Base-by-base conservation (phyloP, 495 filamentous ascomycete species). In the Cryomyces minteri region DNA sequence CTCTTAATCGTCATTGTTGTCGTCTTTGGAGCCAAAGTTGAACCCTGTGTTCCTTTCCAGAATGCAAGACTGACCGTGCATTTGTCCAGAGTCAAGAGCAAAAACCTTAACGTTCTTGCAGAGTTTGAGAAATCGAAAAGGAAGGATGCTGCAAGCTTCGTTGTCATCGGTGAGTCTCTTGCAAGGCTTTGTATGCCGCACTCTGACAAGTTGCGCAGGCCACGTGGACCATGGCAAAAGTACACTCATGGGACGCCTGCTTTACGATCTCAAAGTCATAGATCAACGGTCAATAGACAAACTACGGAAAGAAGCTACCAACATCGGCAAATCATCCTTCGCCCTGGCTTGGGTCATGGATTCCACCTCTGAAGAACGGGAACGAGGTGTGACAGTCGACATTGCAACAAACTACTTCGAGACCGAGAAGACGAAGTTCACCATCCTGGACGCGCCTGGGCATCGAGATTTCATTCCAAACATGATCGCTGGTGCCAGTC, bases 141-240 rank as follows among this genome's bases (percentile, higher is more conserved):
- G 50, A 98, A 95, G 62, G 80, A 80, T 46, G 75, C 73, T 33
- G 87, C 85, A 41, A 95, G 85, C 54, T 96, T 98, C 65, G 88
- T 95, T 9, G 90, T 98, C 5, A 88, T 98, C 54, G 88, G 83
- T 87, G 59, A 50, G 72, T 62, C 10, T 14, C 18, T 25, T 25
- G 18, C 18, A 25, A 25, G 18, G 18, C 18, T 25, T 43, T 9
- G 5, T 18, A 30, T 30, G 32, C 5, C 2, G 18, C 18, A 25
- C 18, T 25, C 18, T 36, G 43, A 43, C 46, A 14, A 11, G 43
- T 38, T 7, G 32, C 54, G n/a, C 28, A 88, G 86, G 90, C 33
- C 90, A 98, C 62, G 90, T 98, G 40, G 90, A 98, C 62, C 86
- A 88, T 39, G 90, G 90, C 31, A 98, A 98, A 63, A 94, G 86